Percentiles rank a stretch among this genome's conserved stretches.
Conservation (phyloP, 2,329 filamentous ascomycete species). For the Arthrobotrys iridis region DNA sequence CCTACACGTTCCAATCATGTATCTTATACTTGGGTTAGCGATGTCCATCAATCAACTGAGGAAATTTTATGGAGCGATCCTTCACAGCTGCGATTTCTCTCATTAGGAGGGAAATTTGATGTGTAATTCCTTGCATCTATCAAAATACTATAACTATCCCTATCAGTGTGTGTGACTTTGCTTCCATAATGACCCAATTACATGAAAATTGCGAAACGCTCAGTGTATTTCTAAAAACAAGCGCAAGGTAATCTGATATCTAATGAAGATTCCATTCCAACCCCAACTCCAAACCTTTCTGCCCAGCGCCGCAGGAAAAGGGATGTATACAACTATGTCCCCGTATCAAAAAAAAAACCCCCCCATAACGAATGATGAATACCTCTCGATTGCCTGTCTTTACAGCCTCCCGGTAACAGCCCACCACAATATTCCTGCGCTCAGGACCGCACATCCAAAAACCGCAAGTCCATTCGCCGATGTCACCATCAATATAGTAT, state of each 20-base stretch:
- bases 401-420: slow-evolving; percentile 7
- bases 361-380: background rate
- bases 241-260: no score
- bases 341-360: background rate
- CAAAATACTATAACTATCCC: no score
- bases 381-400: background rate
- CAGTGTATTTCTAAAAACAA: no score
- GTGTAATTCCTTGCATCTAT: no score
- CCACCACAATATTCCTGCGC: slow-evolving; percentile 41
- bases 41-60: no score
- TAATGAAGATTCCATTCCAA: no score
- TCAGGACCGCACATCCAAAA: slow-evolving; percentile 29
- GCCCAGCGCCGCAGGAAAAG: background rate
- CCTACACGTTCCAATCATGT: background rate
- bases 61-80: no score
- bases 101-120: no score
- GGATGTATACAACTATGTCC: background rate
- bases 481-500: slow-evolving; percentile 40
- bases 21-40: background rate
- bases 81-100: no score
- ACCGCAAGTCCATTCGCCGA: slow-evolving; percentile 22
- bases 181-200: no score
- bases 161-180: no score
- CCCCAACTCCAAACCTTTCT: background rate
- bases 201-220: no score